Percentiles rank a stretch among this genome's conserved stretches.
phyloP scores from a whole-genome alignment of 140 eudicot genomes.

The Oenanthe javanica region DNA sequence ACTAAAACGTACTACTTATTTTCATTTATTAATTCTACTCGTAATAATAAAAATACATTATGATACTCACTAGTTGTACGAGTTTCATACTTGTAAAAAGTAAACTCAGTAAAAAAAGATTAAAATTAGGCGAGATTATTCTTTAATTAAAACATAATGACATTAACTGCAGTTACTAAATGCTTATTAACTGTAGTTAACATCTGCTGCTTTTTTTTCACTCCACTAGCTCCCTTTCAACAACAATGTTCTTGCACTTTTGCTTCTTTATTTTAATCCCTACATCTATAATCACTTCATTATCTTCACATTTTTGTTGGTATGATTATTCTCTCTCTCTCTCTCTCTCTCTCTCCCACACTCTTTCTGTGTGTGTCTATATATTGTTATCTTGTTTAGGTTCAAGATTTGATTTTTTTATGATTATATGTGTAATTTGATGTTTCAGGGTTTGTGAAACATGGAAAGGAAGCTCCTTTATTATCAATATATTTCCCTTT shows the following conservation, averaged over 20 bases:
- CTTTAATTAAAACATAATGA: too few species aligned
- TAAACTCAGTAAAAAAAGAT: too few species aligned
- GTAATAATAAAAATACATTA: too few species aligned
- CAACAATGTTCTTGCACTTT: background rate
- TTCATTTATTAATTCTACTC: too few species aligned
- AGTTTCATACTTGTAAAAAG: too few species aligned
- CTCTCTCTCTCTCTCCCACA: too few species aligned
- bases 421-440: background rate
- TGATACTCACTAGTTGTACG: too few species aligned
- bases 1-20: too few species aligned
- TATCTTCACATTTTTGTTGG: background rate
- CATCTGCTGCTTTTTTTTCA: background rate
- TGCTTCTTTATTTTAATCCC: background rate
- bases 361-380: background rate
- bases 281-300: background rate
- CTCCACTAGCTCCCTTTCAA: background rate
- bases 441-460: background rate
- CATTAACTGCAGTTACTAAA: too few species aligned
- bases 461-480: constrained; percentile 30
- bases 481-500: constrained; percentile 19
- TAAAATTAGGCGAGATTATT: too few species aligned
- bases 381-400: background rate
- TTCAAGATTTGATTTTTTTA: background rate
- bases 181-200: too few species aligned
- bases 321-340: background rate